Conservation (phyloP, 768 basidiomycete species). For the Cystobasidiopsis lactophilus region DNA sequence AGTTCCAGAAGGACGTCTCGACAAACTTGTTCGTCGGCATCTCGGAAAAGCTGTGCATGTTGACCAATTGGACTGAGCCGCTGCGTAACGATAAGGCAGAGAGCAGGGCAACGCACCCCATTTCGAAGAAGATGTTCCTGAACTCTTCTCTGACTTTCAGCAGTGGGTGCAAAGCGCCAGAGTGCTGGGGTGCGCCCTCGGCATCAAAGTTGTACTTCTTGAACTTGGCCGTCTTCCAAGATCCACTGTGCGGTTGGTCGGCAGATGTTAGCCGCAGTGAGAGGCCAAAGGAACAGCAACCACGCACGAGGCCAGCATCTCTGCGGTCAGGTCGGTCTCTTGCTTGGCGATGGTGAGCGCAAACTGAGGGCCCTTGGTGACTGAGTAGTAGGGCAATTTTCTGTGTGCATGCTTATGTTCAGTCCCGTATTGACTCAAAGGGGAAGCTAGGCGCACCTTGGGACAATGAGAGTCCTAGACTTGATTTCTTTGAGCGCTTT, state of each 20-base stretch:
- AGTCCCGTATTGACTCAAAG: not conserved
- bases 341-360: conserved; percentile 76
- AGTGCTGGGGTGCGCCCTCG: conserved; percentile 66
- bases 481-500: conserved; percentile 9
- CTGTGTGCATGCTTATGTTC: conserved; percentile 28
- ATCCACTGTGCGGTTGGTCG: conserved; percentile 59
- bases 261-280: not conserved
- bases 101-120: conserved; percentile 46
- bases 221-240: conserved; percentile 81
- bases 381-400: conserved; percentile 87
- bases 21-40: conserved; percentile 95
- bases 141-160: conserved; percentile 97
- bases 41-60: conserved; percentile 60
- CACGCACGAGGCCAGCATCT: conserved; percentile 75
- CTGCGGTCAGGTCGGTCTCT: conserved; percentile 86
- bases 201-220: conserved; percentile 99
- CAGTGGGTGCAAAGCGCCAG: conserved; percentile 84
- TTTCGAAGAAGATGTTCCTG: conserved; percentile 90
- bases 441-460: not conserved
- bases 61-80: not conserved
- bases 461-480: conserved; percentile 4
- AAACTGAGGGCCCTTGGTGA: conserved; percentile 63
- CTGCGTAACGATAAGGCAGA: not conserved
- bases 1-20: conserved; percentile 98
- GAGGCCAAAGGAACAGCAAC: not conserved